Base-by-base conservation (phyloP, 1,284 basidiomycete genomes). In the Cryptococcus jaspeensis region DNA sequence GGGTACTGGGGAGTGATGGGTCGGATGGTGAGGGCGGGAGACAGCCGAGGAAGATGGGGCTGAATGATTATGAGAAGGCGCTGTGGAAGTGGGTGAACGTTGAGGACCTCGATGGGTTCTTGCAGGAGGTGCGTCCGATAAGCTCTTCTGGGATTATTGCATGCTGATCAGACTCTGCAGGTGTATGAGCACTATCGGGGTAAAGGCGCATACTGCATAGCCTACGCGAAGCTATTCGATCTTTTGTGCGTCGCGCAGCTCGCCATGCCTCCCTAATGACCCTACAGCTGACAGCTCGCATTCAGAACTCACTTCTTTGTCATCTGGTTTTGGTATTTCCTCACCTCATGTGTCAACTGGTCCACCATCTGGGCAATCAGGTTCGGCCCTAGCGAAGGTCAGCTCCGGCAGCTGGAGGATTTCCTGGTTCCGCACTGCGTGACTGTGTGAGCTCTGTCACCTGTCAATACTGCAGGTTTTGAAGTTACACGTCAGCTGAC, bases 51-150 rank as follows among this genome's bases (percentile, higher is more conserved):
- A 67, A 62, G 54, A 59, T 48, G 12, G 89, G 90, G 3, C 73
- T 94, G 56, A 88, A 91, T 68, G 86, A 85, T 15, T 87, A 91
- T 72, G 92, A 97, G 75, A 86, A 86, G 63, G 95, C 95, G 0
- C 74, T 98, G 43, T 99, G 96, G 96, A 89, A 90, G 62, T 99
- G 96, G 96, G 92, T 96, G 60, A 99, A 99, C 72, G 91, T 98
- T 8, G 91, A 92, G 70, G 95, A 99, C 73, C 82, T 99, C 40
- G 95, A 99, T 70, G 86, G 85, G 7, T 99, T 96, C 76, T 78
- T 99, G 35, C 91, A 95, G 79, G 92, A 97, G 67, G 91, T 91
- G 41, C 53, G 75, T 64, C 9, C 25, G 22, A 16, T 22, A n/a
- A n/a, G n/a, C n/a, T n/a, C n/a, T n/a, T n/a, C n/a, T n/a, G n/a